Conservation (phyloP, 2,329 filamentous ascomycete species). For the Nannizzia gypsea region DNA sequence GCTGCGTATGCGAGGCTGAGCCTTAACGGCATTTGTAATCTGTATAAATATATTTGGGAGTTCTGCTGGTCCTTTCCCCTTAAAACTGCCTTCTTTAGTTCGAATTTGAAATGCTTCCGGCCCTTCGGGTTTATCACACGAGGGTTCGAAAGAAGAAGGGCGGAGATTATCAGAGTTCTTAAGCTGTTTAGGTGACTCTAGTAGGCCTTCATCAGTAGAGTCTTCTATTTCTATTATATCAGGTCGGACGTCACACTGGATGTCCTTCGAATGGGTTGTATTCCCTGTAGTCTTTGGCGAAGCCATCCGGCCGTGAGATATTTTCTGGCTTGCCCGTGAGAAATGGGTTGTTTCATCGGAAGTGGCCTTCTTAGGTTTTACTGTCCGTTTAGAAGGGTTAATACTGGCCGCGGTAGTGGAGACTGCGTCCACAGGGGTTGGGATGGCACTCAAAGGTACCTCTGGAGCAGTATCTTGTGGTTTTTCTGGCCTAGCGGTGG, state of each 20-base stretch:
- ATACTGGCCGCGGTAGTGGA: not conserved
- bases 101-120: not conserved
- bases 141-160: not conserved
- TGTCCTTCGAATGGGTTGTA: not conserved
- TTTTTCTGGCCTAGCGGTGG: not conserved
- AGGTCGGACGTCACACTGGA: not conserved
- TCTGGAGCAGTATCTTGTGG: not conserved
- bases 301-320: not conserved
- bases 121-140: not conserved
- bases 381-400: not conserved
- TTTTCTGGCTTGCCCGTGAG: not conserved
- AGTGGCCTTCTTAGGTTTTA: not conserved
- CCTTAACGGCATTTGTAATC: conserved; percentile 40
- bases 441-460: not conserved
- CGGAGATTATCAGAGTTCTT: no score
- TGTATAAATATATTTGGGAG: conserved; percentile 32
- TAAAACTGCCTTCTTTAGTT: not conserved
- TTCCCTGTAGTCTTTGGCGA: not conserved
- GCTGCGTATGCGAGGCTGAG: conserved; percentile 25
- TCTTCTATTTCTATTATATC: not conserved
- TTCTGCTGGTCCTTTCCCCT: conserved; percentile 14
- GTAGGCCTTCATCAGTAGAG: not conserved
- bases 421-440: not conserved
- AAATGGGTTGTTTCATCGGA: not conserved
- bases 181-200: not conserved